phyloP scores from a whole-genome alignment of 169 alveolate species.

The Neospora caninum region DNA sequence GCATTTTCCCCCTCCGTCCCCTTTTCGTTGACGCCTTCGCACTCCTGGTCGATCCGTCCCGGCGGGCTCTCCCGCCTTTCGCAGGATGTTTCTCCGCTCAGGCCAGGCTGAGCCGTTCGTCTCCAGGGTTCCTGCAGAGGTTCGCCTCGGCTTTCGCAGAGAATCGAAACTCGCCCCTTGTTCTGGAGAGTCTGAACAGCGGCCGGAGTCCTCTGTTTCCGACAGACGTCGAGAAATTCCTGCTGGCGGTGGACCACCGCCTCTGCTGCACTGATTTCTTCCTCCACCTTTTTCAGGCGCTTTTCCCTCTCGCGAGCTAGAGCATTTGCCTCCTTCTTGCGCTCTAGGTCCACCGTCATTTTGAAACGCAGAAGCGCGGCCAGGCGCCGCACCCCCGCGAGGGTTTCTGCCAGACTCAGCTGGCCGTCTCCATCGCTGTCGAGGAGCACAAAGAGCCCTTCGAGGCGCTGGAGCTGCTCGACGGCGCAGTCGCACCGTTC shows the following conservation, averaged over 20 bases:
- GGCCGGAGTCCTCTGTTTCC: neutral
- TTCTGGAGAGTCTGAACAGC: neutral
- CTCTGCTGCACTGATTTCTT: neutral
- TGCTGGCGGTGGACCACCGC: constrained; percentile 8
- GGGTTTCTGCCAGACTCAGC: neutral
- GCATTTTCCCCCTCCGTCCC: neutral
- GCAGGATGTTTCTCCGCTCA: too few species aligned
- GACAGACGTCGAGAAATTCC: constrained; percentile 6
- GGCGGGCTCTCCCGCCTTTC: too few species aligned
- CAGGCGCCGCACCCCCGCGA: neutral
- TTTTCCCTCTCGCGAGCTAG: neutral
- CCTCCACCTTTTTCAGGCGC: neutral
- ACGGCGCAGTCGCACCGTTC: constrained; percentile 13
- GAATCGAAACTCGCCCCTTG: neutral
- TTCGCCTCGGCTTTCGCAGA: neutral
- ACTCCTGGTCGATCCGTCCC: neutral
- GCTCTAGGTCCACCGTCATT: neutral
- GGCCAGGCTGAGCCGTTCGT: neutral
- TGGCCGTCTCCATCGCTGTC: constrained; percentile 42
- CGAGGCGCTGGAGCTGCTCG: constrained; percentile 41
- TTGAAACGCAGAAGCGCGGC: neutral
- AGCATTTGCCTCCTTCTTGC: neutral
- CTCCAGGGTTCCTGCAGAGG: neutral
- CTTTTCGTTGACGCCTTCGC: neutral
- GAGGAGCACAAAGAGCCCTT: constrained; percentile 23